Evolutionary conservation across 2,329 filamentous ascomycete genomes (phyloP).

Genomic region (Tolypocladium capitatum): DNA sequence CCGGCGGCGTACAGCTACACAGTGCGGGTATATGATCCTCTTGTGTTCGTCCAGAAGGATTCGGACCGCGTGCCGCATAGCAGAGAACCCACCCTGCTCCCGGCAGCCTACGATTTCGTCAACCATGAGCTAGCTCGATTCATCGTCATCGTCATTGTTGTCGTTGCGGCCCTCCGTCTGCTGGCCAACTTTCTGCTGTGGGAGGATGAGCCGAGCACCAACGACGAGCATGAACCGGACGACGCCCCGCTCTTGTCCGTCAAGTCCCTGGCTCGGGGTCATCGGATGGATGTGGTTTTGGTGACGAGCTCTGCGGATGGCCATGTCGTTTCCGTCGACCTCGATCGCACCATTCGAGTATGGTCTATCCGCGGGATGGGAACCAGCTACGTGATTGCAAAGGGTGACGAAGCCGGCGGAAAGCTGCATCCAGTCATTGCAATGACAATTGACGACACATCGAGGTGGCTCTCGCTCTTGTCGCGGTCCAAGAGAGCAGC

Average conservation of each 20-base stretch:
- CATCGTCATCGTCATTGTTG: slow-evolving; percentile 46
- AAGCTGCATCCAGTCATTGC: slow-evolving; percentile 47
- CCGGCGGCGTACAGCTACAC: slow-evolving; percentile 58
- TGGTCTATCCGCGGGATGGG: slow-evolving; percentile 45
- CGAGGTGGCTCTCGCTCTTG: slow-evolving; percentile 53
- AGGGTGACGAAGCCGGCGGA: slow-evolving; percentile 25
- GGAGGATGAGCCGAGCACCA: slow-evolving; percentile 40
- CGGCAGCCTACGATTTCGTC: slow-evolving; percentile 50
- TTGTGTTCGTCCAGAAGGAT: slow-evolving; percentile 58
- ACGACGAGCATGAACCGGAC: slow-evolving; percentile 31
- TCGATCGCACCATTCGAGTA: slow-evolving; percentile 55
- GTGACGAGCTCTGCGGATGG: slow-evolving; percentile 50
- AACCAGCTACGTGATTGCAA: slow-evolving; percentile 26
- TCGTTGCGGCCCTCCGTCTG: slow-evolving; percentile 51
- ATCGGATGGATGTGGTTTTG: slow-evolving; percentile 56
- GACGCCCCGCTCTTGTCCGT: slow-evolving; percentile 41
- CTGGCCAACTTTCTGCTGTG: slow-evolving; percentile 64
- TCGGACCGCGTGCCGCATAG: slow-evolving; percentile 49
- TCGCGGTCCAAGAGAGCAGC: slow-evolving; percentile 30
- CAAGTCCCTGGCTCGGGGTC: slow-evolving; percentile 46
- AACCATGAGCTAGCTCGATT: slow-evolving; percentile 46
- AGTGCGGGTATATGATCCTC: slow-evolving; percentile 60
- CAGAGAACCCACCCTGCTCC: slow-evolving; percentile 21
- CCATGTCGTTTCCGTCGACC: slow-evolving; percentile 52
- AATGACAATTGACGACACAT: slow-evolving; percentile 50